phyloP scores from a whole-genome alignment of 768 basidiomycete genomes.

The Amanita thiersii region DNA sequence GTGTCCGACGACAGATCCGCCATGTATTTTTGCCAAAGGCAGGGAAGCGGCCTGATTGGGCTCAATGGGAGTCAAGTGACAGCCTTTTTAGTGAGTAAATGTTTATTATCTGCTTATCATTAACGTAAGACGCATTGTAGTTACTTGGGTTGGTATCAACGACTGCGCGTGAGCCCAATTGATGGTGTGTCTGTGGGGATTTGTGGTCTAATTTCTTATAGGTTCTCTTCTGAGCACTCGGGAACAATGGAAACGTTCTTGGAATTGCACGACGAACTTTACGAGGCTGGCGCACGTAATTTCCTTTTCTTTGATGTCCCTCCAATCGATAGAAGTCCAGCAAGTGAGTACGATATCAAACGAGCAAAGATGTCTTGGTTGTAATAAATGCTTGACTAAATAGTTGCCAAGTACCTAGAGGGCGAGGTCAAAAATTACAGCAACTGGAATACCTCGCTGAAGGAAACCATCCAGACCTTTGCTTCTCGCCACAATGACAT shows the following conservation, averaged over 20 bases:
- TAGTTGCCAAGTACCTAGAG: constrained; percentile 4
- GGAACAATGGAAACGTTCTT: constrained; percentile 28
- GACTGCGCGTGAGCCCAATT: constrained; percentile 43
- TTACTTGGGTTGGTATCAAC: constrained; percentile 64
- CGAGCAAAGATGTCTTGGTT: background rate
- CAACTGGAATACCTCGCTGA: constrained; percentile 40
- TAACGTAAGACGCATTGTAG: constrained; percentile 20
- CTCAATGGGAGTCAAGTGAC: constrained; percentile 31
- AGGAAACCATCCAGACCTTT: constrained; percentile 25
- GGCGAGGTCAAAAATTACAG: constrained; percentile 6
- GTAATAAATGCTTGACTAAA: background rate
- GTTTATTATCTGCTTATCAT: background rate
- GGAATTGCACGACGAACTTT: constrained; percentile 37
- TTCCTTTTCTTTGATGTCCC: constrained; percentile 58
- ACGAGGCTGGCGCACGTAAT: constrained; percentile 39
- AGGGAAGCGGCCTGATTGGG: constrained; percentile 26
- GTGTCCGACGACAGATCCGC: constrained; percentile 32
- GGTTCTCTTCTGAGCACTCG: constrained; percentile 15
- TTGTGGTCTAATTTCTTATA: constrained; percentile 5
- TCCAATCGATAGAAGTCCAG: constrained; percentile 43
- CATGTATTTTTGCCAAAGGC: constrained; percentile 28
- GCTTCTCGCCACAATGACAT: constrained; percentile 29
- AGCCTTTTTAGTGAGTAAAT: constrained; percentile 38
- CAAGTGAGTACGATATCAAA: constrained; percentile 19
- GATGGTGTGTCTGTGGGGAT: background rate